These are phyloP conservation scores for Xylariaceae sp. DNA, from an alignment of 2,329 filamentous ascomycete genomes.

Conservation along the genomic window DNA sequence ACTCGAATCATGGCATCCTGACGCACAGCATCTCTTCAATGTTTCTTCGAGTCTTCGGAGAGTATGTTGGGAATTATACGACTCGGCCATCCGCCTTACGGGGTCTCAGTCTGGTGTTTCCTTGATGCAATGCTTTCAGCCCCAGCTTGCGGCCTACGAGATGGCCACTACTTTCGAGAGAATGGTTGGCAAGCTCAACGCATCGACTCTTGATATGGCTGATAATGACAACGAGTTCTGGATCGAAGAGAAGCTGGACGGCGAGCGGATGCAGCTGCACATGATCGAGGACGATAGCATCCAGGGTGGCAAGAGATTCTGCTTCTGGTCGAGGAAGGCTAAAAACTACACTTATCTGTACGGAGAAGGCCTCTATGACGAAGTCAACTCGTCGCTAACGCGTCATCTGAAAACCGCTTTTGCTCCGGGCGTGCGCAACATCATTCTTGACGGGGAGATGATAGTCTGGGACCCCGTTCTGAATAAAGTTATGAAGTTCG, in stretches of 20 bases:
- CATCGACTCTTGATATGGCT: slow-evolving; percentile 45
- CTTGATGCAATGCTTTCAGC: slow-evolving; percentile 94
- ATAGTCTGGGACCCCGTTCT: slow-evolving; percentile 90
- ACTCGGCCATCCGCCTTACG: slow-evolving; percentile 67
- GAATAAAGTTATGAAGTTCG: slow-evolving; percentile 82
- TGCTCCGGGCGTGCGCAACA: slow-evolving; percentile 67
- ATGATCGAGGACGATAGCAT: slow-evolving; percentile 67
- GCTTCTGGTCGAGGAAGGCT: slow-evolving; percentile 91
- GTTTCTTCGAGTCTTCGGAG: slow-evolving; percentile 84
- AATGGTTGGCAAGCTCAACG: slow-evolving; percentile 61
- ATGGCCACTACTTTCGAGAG: slow-evolving; percentile 70
- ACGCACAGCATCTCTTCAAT: slow-evolving; percentile 74
- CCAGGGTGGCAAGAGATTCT: slow-evolving; percentile 67
- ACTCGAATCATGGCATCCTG: slow-evolving; percentile 74
- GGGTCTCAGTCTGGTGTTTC: slow-evolving; percentile 68
- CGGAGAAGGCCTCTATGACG: slow-evolving; percentile 69
- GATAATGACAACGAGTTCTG: slow-evolving; percentile 76
- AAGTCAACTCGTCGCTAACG: slow-evolving; percentile 72
- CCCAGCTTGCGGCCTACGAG: slow-evolving; percentile 89
- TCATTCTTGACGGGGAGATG: slow-evolving; percentile 97
- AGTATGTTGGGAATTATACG: slow-evolving; percentile 89
- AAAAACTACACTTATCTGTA: slow-evolving; percentile 97
- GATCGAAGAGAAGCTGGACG: slow-evolving; percentile 97
- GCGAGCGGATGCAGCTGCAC: slow-evolving; percentile 95
- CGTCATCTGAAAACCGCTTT: slow-evolving; percentile 76